phyloP scores from a whole-genome alignment of 106 monocot species.

The Gastrodia elata region DNA sequence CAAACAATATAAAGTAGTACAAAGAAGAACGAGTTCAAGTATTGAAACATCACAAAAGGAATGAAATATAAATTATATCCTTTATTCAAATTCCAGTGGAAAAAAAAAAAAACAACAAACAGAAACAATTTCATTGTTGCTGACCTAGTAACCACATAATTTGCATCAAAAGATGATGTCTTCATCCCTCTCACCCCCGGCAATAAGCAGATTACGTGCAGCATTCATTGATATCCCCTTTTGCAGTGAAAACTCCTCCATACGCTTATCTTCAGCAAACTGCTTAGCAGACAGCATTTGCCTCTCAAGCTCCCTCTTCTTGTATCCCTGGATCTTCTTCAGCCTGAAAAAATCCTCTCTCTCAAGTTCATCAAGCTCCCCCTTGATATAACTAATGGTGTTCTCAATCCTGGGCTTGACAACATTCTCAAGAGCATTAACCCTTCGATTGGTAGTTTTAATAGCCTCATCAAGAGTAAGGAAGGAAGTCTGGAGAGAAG shows the following conservation, averaged over 20 bases:
- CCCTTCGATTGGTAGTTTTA: conserved; percentile 91
- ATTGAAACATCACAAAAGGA: neutral
- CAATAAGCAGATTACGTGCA: conserved; percentile 41
- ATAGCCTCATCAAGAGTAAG: conserved; percentile 94
- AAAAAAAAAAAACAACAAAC: neutral
- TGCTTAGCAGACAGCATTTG: conserved; percentile 37
- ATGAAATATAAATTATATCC: neutral
- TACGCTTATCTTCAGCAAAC: conserved; percentile 43
- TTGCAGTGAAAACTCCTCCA: conserved; percentile 39
- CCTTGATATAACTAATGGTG: conserved; percentile 90
- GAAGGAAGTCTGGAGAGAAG: conserved; percentile 93
- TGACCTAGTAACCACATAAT: neutral
- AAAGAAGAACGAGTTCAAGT: neutral
- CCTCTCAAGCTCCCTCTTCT: conserved; percentile 70
- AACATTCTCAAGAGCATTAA: conserved; percentile 91
- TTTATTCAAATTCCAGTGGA: neutral
- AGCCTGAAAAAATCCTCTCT: conserved; percentile 94
- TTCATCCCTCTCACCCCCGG: conserved; percentile 58
- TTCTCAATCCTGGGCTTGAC: conserved; percentile 94
- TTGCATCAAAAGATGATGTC: conserved; percentile 75
- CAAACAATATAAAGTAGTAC: neutral
- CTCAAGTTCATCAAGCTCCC: conserved; percentile 89
- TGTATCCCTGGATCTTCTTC: conserved; percentile 92
- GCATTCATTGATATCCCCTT: conserved; percentile 52
- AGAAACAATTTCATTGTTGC: neutral